These are phyloP conservation scores for Oleoguttula mirabilis DNA, from an alignment of 495 filamentous ascomycete species.

Conservation along the genomic window DNA sequence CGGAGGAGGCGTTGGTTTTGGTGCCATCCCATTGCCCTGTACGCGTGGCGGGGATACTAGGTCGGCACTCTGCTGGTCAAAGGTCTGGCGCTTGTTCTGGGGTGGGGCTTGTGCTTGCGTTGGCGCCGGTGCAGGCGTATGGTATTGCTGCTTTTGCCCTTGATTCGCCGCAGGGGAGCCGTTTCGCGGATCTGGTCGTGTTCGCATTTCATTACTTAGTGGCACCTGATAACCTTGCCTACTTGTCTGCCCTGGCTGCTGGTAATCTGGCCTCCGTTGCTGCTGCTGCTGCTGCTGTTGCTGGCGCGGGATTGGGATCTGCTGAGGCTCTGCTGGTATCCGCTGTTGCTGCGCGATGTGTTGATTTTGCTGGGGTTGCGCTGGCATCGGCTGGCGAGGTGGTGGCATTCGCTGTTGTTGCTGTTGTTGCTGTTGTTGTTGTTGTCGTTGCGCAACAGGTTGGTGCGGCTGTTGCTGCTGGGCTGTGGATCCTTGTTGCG, in stretches of 20 bases:
- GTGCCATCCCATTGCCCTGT: not conserved
- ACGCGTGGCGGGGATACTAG: not conserved
- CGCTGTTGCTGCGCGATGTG: not conserved
- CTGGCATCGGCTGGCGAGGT: no score
- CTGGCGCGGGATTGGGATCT: no score
- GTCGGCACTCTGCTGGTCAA: conserved; percentile 3
- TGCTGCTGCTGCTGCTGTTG: no score
- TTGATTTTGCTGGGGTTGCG: no score
- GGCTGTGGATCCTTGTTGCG: not conserved
- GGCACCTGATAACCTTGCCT: not conserved
- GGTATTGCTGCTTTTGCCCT: no score
- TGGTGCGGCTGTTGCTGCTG: not conserved
- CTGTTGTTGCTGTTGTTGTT: conserved; percentile 7
- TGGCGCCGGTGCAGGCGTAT: no score
- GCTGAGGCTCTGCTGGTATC: no score
- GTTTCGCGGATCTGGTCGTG: not conserved
- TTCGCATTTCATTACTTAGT: not conserved
- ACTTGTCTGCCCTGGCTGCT: not conserved
- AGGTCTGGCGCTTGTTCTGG: not conserved
- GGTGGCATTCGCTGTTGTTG: not conserved
- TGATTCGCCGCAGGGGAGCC: not conserved
- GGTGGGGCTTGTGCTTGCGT: no score
- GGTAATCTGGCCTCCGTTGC: not conserved
- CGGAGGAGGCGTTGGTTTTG: conserved; percentile 1
- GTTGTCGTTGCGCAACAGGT: not conserved